Percentiles rank a stretch among this genome's conserved stretches.
These are phyloP conservation scores for Coemansia umbellata DNA, from an alignment of 192 early-diverging fungal species.

Conservation along the genomic window DNA sequence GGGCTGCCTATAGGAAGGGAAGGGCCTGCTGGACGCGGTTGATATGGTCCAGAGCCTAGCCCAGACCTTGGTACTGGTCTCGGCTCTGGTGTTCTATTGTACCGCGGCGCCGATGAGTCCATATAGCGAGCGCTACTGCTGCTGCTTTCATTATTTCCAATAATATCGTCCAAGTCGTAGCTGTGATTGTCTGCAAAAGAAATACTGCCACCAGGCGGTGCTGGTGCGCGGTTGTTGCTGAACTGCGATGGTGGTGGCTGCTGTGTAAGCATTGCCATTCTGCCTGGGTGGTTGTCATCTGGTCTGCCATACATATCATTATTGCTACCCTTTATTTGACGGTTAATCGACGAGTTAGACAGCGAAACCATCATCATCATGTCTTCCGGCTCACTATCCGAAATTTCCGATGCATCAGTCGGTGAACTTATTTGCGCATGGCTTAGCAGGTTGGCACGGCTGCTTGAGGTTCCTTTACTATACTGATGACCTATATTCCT, in stretches of 20 bases:
- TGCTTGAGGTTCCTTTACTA: conserved; percentile 7
- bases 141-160: no score
- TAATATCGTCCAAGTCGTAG: not conserved
- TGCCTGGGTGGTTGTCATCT: not conserved
- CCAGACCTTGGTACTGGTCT: not conserved
- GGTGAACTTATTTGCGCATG: conserved; percentile 23
- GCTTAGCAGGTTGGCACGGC: conserved; percentile 33
- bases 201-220: not conserved
- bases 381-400: conserved; percentile 7
- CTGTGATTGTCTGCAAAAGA: not conserved
- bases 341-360: conserved; percentile 5
- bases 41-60: not conserved
- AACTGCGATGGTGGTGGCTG: not conserved
- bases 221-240: no score
- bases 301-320: not conserved
- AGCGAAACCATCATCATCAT: conserved; percentile 9
- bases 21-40: no score
- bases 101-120: not conserved
- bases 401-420: conserved; percentile 1
- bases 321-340: not conserved
- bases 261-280: conserved; percentile 2
- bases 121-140: not conserved
- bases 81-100: no score
- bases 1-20: no score
- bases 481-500: not conserved